These are phyloP conservation scores for Candida namnaoensis DNA, from an alignment of 805 yeast genomes.

Conservation along the genomic window DNA sequence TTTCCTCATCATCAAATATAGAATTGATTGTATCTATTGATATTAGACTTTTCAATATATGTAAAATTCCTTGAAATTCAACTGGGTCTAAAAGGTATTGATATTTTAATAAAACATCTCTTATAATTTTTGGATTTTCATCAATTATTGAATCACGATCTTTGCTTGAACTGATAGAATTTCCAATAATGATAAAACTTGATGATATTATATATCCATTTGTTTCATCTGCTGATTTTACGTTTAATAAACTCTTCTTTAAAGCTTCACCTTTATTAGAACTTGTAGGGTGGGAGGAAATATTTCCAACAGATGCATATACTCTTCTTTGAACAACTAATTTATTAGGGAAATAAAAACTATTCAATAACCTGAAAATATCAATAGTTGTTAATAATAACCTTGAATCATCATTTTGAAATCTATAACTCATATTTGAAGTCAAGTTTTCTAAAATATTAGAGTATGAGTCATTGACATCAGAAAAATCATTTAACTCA, in stretches of 20 bases:
- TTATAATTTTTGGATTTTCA: conserved; percentile 7
- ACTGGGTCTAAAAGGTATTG: conserved; percentile 14
- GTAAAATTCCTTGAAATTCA: conserved; percentile 17
- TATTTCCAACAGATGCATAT: conserved; percentile 16
- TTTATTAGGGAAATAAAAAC: conserved; percentile 11
- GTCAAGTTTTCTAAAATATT: conserved; percentile 12
- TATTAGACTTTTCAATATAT: conserved; percentile 10
- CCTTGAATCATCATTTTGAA: conserved; percentile 1
- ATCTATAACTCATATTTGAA: conserved; percentile 6
- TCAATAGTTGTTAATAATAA: not conserved
- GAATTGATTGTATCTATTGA: conserved; percentile 7
- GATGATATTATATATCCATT: conserved; percentile 17
- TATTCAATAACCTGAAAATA: conserved; percentile 2
- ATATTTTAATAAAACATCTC: conserved; percentile 7
- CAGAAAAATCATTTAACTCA: conserved; percentile 15
- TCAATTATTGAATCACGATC: conserved; percentile 9
- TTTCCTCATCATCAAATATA: conserved; percentile 5
- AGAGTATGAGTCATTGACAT: conserved; percentile 8
- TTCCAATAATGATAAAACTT: conserved; percentile 13
- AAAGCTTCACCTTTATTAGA: conserved; percentile 4
- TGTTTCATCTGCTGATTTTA: not conserved
- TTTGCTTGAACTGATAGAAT: conserved; percentile 11
- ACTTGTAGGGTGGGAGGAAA: conserved; percentile 15
- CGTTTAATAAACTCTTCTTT: not conserved
- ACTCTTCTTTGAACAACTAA: conserved; percentile 12